Evolutionary conservation across 1,284 basidiomycete species (phyloP), one percentile per base, ranked within the genome.

Genomic region (Irpex sp.): DNA sequence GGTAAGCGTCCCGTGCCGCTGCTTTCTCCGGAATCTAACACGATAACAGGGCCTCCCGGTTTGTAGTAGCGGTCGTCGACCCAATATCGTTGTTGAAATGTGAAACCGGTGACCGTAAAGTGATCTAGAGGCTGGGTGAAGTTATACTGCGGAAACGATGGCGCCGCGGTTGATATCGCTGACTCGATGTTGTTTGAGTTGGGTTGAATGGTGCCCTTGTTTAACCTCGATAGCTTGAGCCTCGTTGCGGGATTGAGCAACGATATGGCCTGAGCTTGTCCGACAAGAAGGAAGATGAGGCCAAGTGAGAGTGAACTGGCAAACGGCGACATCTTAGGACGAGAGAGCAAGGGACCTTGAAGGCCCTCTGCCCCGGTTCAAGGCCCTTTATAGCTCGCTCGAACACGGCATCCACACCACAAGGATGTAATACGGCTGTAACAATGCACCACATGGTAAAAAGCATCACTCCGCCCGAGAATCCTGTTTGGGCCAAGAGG

Each of bases 91-190:
- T 92, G 91, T 38, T 78, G 74, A 73, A 88, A 92, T 0, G 82
- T 86, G 58, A 81, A 79, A 15, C 78, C 79, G 15, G 73, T 77
- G 31, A 75, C 71, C 47, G 80, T 77, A 64, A 87, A 86, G 71
- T 97, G 95, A 72, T 96, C 93, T 60, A 96, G 77, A 0, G 91
- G 92, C 72, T 96, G 95, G 60, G 82, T 78, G 74, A 95, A 92
- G 59, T 64, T 67, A 61, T 59, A 67, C 37, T 64, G 64, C 6
- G 66, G 68, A 49, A 69, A 69, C 7, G 63, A 62, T 1, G 67
- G 38, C 8, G 65, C 49, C 11, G 64, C 64, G 3, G 17, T 19
- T 9, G 40, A 5, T 7, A 49, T 17, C 17, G 34, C 44, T 36
- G 58, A 17, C 8, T 37, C 40, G 9, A 17, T 19, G 44, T 5